These are phyloP conservation scores for Maudiozyma barnettii DNA, from an alignment of 805 yeast species.

Conservation along the genomic window DNA sequence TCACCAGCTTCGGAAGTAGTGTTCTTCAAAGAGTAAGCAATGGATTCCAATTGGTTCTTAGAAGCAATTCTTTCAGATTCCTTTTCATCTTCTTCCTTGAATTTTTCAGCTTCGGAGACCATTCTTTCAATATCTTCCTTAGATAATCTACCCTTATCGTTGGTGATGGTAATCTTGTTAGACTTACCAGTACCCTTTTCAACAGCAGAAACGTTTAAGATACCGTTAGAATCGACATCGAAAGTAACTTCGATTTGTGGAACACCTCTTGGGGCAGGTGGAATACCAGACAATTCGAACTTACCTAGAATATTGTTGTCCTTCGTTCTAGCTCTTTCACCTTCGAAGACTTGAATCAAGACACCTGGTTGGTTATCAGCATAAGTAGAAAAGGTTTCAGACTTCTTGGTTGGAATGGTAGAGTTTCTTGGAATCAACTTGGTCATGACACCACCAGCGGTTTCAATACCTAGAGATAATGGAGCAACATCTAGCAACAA, in stretches of 20 bases:
- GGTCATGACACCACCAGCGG: constrained; percentile 99
- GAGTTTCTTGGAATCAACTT: constrained; percentile 98
- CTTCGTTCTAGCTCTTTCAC: constrained; percentile 95
- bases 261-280: constrained; percentile 98
- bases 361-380: constrained; percentile 99
- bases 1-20: constrained; percentile 69
- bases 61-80: constrained; percentile 88
- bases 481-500: constrained; percentile 98
- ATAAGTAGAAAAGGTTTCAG: constrained; percentile 94
- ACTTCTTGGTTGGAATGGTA: constrained; percentile 96
- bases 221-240: constrained; percentile 96
- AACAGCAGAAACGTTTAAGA: constrained; percentile 90
- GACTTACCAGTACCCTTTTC: constrained; percentile 99
- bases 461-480: constrained; percentile 95
- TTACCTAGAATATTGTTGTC: constrained; percentile 97
- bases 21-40: constrained; percentile 88
- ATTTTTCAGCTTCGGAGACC: constrained; percentile 97
- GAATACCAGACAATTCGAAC: constrained; percentile 92
- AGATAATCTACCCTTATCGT: constrained; percentile 97
- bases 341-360: constrained; percentile 94
- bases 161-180: constrained; percentile 93
- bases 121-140: constrained; percentile 96
- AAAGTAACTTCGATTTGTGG: constrained; percentile 97
- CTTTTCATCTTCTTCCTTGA: constrained; percentile 92
- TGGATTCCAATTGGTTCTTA: constrained; percentile 94